Percentiles rank a stretch among this genome's conserved stretches.
Conservation (phyloP, 1,284 basidiomycete genomes). For the Malassezia dermatis region DNA sequence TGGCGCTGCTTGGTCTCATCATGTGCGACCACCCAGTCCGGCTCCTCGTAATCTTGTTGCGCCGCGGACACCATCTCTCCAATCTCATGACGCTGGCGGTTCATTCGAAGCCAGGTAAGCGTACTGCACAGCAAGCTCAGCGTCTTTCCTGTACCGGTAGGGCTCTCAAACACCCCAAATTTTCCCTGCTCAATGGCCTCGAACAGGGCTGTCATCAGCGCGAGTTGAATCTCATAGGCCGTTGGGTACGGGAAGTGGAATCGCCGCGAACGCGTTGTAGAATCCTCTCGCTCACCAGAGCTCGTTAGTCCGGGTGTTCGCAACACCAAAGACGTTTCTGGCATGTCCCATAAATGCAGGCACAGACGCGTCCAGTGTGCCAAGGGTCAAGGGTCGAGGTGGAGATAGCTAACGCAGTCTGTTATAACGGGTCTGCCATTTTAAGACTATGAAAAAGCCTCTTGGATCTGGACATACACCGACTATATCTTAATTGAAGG, state of each 20-base stretch:
- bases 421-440: not conserved
- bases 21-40: constrained; percentile 50
- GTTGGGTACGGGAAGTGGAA: constrained; percentile 37
- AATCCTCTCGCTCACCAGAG: not conserved
- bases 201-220: constrained; percentile 82
- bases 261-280: constrained; percentile 2
- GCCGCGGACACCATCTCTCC: not conserved
- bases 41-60: constrained; percentile 28
- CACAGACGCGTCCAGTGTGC: not conserved
- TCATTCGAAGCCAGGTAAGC: constrained; percentile 46
- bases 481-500: not conserved
- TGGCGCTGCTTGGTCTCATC: constrained; percentile 38
- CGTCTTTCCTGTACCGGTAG: constrained; percentile 52
- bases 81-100: constrained; percentile 26
- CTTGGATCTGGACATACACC: too few species aligned
- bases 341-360: not conserved
- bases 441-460: not conserved
- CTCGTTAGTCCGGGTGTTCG: not conserved
- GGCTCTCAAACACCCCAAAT: constrained; percentile 60
- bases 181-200: constrained; percentile 61
- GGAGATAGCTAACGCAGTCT: not conserved
- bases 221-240: constrained; percentile 77
- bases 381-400: too few species aligned
- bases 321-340: constrained; percentile 1
- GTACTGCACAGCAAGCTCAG: constrained; percentile 49